Evolutionary conservation across 192 early-diverging fungal species (phyloP).

Genomic region (Oehlia diaphana): DNA sequence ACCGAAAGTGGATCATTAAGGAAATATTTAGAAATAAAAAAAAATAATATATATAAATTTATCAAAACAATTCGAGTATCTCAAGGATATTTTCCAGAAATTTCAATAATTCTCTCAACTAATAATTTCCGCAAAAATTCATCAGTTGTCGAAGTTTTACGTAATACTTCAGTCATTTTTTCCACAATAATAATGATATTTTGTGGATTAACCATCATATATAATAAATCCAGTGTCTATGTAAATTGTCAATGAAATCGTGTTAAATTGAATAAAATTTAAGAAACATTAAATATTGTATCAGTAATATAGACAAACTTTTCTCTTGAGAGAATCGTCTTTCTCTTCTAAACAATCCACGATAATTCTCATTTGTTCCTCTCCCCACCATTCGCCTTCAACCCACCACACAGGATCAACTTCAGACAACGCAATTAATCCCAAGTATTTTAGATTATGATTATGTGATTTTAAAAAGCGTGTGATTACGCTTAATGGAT

Average conservation of each 20-base stretch:
- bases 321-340: slow-evolving; percentile 26
- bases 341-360: slow-evolving; percentile 29
- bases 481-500: slow-evolving; percentile 39
- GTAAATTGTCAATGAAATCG: background rate
- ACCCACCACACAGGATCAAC: slow-evolving; percentile 33
- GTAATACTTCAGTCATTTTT: slow-evolving; percentile 17
- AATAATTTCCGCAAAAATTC: slow-evolving; percentile 11
- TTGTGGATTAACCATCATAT: slow-evolving; percentile 27
- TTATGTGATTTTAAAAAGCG: slow-evolving; percentile 47
- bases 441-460: slow-evolving; percentile 53
- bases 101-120: slow-evolving; percentile 16
- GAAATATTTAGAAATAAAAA: no score
- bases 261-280: background rate
- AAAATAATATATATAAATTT: background rate
- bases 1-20: background rate
- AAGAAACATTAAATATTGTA: background rate
- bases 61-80: background rate
- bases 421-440: slow-evolving; percentile 42
- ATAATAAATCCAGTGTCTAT: slow-evolving; percentile 26
- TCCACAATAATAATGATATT: slow-evolving; percentile 20
- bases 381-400: slow-evolving; percentile 25
- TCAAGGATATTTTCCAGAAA: slow-evolving; percentile 26
- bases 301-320: background rate
- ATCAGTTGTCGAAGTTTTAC: slow-evolving; percentile 2
- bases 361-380: slow-evolving; percentile 28